Evolutionary conservation across 257 asterid genomes (phyloP).

Genomic region (Osmanthus fragrans): DNA sequence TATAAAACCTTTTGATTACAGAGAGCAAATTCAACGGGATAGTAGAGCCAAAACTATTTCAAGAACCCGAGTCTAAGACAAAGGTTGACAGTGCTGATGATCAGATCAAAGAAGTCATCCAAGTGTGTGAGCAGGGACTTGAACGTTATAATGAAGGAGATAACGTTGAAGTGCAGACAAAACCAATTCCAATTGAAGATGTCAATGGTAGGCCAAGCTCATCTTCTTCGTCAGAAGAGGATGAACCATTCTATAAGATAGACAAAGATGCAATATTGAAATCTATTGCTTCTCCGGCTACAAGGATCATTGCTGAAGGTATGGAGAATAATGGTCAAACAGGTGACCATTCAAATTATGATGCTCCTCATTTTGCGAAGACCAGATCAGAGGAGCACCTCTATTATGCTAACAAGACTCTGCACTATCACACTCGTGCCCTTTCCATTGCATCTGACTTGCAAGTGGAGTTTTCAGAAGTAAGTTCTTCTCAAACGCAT

Average conservation of each 20-base stretch:
- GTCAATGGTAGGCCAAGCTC: slow-evolving; percentile 32
- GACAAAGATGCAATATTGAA: slow-evolving; percentile 73
- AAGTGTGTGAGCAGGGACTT: too few relatives aligned
- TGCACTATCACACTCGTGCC: slow-evolving; percentile 41
- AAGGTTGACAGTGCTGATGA: slow-evolving; percentile 30
- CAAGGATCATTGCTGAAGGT: slow-evolving; percentile 35
- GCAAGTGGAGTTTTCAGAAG: slow-evolving; percentile 86
- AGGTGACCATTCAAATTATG: slow-evolving; percentile 20
- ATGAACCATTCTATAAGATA: slow-evolving; percentile 43
- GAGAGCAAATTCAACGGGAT: slow-evolving; percentile 33
- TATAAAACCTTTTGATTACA: slow-evolving; percentile 19
- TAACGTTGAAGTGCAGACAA: slow-evolving; percentile 20
- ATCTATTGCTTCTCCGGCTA: slow-evolving; percentile 56
- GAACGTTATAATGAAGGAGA: slow-evolving; percentile 21
- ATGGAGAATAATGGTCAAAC: slow-evolving; percentile 22
- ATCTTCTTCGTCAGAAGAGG: slow-evolving; percentile 50
- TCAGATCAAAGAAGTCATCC: slow-evolving; percentile 42
- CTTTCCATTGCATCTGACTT: slow-evolving; percentile 84
- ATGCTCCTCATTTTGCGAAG: slow-evolving; percentile 28
- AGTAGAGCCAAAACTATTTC: slow-evolving; percentile 39
- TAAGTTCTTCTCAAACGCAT: slow-evolving; percentile 61
- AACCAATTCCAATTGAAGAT: slow-evolving; percentile 27
- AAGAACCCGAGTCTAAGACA: slow-evolving; percentile 29
- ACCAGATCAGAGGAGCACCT: slow-evolving; percentile 38
- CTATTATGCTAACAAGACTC: slow-evolving; percentile 28